Evolutionary conservation across 208 protist species (phyloP).

Genomic region (Crithidia brevicula): DNA sequence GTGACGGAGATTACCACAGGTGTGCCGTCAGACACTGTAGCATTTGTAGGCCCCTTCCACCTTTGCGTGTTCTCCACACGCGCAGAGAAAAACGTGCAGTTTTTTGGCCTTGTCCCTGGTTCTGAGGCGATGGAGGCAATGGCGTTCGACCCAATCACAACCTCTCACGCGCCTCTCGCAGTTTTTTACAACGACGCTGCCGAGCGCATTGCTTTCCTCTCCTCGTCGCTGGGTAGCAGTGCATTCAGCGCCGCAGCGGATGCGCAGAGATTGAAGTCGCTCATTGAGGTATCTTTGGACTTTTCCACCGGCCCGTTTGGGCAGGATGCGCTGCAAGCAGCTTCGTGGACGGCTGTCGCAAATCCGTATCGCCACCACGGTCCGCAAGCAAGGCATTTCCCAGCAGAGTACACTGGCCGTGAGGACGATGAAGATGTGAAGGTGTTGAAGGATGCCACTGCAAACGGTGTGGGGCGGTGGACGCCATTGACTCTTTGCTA

Average conservation of each 20-base stretch:
- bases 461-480: constrained; percentile 24
- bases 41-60: constrained; percentile 40
- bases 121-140: constrained; percentile 18
- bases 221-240: constrained; percentile 12
- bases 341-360: constrained; percentile 9
- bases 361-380: constrained; percentile 37
- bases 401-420: neutral
- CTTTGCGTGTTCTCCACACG: constrained; percentile 23
- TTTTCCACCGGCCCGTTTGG: constrained; percentile 29
- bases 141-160: constrained; percentile 23
- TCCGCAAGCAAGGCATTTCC: constrained; percentile 3
- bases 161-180: constrained; percentile 12
- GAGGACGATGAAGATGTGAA: constrained; percentile 33
- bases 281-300: constrained; percentile 13
- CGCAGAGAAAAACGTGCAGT: constrained; percentile 26
- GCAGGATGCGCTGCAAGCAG: constrained; percentile 3
- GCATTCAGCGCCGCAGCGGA: constrained; percentile 7
- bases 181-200: constrained; percentile 23
- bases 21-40: constrained; percentile 20
- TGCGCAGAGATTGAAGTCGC: constrained; percentile 7
- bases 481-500: constrained; percentile 66
- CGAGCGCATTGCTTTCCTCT: constrained; percentile 28
- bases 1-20: constrained; percentile 12
- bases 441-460: constrained; percentile 19
- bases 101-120: constrained; percentile 29